Base-by-base conservation (phyloP, 352 stramenopile genomes). In the Phytophthora tentaculata region DNA sequence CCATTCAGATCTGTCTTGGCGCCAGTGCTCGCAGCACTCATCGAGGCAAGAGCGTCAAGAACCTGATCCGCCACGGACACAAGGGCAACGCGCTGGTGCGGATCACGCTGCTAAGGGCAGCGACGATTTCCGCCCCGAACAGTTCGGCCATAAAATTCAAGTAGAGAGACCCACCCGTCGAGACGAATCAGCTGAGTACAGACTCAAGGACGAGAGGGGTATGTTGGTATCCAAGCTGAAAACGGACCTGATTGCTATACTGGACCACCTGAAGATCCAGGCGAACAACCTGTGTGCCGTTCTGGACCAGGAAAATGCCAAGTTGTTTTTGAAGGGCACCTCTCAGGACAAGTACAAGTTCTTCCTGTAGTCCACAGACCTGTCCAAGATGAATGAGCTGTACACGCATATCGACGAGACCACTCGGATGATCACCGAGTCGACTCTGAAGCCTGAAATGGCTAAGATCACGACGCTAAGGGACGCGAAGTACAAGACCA, bases 251-350 rank as follows among this genome's bases (percentile, higher is more conserved):
- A 84, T 97, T 57, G 86, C 84, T 16, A 97, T 99, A 83, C 74
- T 99, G 23, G 96, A 99, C 72, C 84, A 97, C 44, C 61, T 99
- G 14, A 97, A 97, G 59, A 96, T 97, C 47, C 88, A 98, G 77
- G 97, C 98, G 24, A 96, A 99, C 67, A 99, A 99, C 83, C 97
- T 97, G 43, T 98, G 97, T 23, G 95, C 95, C 12, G 96, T 99
- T 32, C 71, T 99, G 41, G 96, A 99, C 75, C 97, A 99, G 67
- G 97, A 99, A 81, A 98, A 99, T 58, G 95, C 96, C 19, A 99
- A 99, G 76, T 90, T 98, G 58, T 99, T 99, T 67, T 71, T 99
- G 22, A 97, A 96, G 23, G 97, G 97, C 28, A 98, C 96, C 51
- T 69, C 88, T 5, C 76, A 86, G 16, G 96, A 99, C 44, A 99